Conservation (phyloP, 2,329 filamentous ascomycete species). For the Pseudopithomyces maydicus region DNA sequence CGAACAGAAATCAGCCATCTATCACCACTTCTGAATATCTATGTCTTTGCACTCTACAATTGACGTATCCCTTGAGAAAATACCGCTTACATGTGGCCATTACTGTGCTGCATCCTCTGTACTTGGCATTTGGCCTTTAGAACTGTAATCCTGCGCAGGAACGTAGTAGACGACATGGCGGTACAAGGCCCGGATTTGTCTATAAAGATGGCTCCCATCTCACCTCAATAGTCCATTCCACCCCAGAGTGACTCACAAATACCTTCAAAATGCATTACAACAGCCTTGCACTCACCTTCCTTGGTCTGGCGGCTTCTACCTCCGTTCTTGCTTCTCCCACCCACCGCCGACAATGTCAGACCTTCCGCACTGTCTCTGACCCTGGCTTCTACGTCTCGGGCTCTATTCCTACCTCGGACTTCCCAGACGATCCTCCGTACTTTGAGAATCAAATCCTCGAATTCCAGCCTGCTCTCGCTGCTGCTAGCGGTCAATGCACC, state of each 20-base stretch:
- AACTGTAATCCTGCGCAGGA: not conserved
- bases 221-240: not conserved
- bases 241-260: not conserved
- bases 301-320: not conserved
- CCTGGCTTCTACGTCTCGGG: not conserved
- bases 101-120: no score
- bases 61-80: no score
- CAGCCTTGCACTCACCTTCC: not conserved
- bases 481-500: not conserved
- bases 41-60: no score
- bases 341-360: not conserved
- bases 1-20: no score
- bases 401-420: not conserved
- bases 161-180: not conserved
- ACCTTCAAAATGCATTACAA: not conserved
- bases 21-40: no score
- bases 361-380: not conserved
- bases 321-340: not conserved
- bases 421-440: not conserved
- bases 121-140: not conserved
- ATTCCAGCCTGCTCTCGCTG: not conserved
- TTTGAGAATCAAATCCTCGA: slow-evolving; percentile 1
- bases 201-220: not conserved
- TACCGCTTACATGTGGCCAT: no score
- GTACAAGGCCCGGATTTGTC: not conserved